Evolutionary conservation across 352 stramenopile genomes (phyloP).

Genomic region (Phytophthora meadii): DNA sequence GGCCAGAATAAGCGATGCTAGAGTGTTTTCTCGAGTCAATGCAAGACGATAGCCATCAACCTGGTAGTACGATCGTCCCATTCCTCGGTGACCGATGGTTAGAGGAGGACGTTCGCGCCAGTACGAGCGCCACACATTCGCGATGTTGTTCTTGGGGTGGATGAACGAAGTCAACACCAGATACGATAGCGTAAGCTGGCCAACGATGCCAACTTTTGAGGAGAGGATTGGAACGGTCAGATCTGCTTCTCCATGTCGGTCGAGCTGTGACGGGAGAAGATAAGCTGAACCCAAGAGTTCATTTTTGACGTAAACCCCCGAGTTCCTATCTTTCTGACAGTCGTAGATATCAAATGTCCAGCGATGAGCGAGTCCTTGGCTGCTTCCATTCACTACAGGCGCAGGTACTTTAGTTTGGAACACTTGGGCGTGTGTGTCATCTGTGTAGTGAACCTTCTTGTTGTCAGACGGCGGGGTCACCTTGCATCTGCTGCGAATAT

Average conservation of each 20-base stretch:
- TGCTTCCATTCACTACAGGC: conserved; percentile 24
- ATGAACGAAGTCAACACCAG: conserved; percentile 61
- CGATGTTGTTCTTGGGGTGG: conserved; percentile 65
- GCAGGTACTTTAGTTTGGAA: conserved; percentile 59
- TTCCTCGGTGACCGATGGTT: conserved; percentile 74
- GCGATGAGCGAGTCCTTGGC: conserved; percentile 36
- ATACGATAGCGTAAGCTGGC: conserved; percentile 61
- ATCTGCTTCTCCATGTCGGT: conserved; percentile 55
- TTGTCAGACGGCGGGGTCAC: neutral
- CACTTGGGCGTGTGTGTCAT: conserved; percentile 52
- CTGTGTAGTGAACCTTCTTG: conserved; percentile 35
- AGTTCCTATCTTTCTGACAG: conserved; percentile 27
- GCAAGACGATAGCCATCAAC: conserved; percentile 63
- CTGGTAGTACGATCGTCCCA: conserved; percentile 81
- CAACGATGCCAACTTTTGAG: conserved; percentile 33
- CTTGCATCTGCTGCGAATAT: conserved; percentile 46
- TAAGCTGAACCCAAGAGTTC: conserved; percentile 45
- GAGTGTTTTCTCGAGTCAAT: conserved; percentile 77
- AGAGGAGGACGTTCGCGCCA: conserved; percentile 67
- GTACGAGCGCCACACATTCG: conserved; percentile 67
- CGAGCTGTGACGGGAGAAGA: conserved; percentile 61
- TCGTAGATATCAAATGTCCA: conserved; percentile 51
- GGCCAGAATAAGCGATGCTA: conserved; percentile 78
- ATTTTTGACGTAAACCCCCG: conserved; percentile 19
- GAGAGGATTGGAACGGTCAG: conserved; percentile 64